These are phyloP conservation scores for Scleromitrula shiraiana DNA, from an alignment of 2,329 filamentous ascomycete genomes.

Conservation along the genomic window DNA sequence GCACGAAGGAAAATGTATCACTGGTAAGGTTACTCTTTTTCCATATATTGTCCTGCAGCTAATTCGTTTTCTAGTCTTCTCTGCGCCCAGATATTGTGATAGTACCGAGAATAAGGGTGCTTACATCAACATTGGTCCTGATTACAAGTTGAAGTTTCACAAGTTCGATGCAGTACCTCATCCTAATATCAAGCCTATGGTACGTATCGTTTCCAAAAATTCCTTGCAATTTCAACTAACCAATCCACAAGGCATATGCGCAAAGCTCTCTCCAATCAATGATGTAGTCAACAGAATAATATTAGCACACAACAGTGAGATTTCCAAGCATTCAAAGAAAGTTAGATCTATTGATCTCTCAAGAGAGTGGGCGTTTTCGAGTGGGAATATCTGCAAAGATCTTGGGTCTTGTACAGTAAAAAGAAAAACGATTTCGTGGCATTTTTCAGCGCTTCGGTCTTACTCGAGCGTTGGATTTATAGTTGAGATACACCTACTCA, in stretches of 20 bases:
- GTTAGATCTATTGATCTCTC: conserved; percentile 5
- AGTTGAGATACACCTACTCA: no score
- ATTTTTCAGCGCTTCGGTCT: not conserved
- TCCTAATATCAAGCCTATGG: conserved; percentile 91
- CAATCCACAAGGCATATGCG: conserved; percentile 60
- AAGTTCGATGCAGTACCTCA: conserved; percentile 96
- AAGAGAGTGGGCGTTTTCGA: not conserved
- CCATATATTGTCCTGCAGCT: not conserved
- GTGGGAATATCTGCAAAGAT: not conserved
- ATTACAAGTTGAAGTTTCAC: conserved; percentile 85
- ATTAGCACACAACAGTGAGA: not conserved
- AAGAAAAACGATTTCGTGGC: not conserved
- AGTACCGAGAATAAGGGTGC: conserved; percentile 97
- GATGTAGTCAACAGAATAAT: conserved; percentile 13
- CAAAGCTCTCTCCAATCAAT: conserved; percentile 69
- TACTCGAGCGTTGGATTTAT: no score
- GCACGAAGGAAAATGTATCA: conserved; percentile 92
- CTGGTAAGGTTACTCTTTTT: conserved; percentile 46
- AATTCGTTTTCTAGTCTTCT: conserved; percentile 64
- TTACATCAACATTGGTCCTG: conserved; percentile 91
- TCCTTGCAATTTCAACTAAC: conserved; percentile 8
- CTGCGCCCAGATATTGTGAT: conserved; percentile 94
- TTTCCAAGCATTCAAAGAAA: not conserved
- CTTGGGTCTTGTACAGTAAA: conserved; percentile 5
- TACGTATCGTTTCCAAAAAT: conserved; percentile 31